Evolutionary conservation across 1,139 yeast genomes (phyloP), one percentile per base, ranked within the genome.

Genomic region (Geotrichum reessii): DNA sequence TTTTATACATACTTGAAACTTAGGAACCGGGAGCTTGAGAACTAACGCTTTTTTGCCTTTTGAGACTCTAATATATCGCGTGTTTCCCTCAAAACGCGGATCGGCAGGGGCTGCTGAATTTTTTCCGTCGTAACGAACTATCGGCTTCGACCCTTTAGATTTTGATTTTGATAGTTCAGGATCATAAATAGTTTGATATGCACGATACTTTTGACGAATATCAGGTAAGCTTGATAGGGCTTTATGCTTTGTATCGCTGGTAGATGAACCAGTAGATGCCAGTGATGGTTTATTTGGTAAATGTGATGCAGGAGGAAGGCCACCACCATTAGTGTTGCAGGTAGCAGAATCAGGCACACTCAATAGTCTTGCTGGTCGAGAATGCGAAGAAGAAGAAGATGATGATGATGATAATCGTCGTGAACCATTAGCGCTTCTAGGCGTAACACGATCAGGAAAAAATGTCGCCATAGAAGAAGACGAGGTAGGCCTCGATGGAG

Each of bases 81-180:
- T 48, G 17, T 44, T 14, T 21, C 54, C 52, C 28, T 55, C 49
- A 21, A 53, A 42, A 21, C 59, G 58, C 19, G 58, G 62, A 53
- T 60, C 62, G 5, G 33, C 53, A 1, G 62, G 59, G 6, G 33
- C 11, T 7, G 59, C 51, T 9, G 57, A 28, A 3, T 47, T 57
- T 11, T 27, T 37, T 8, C 62, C 56, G 27, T 52, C 44, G 52
- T 54, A 55, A 14, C 58, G 52, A 57, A 73, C 80, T 60, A 71
- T 74, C 66, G 72, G 77, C 67, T 60, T 71, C 64, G 67, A 74
- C 61, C 73, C 80, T 53, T 72, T 78, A 65, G 70, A 69, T 63
- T 73, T 69, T 46, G 74, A 76, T 61, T 73, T 75, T 37, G 69
- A 67, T 1, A 77, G 63, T 28, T 85, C 89, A 5, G 88, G 91